Conservation (phyloP, 1,284 basidiomycete genomes). For the Paramarasmius palmivorus region DNA sequence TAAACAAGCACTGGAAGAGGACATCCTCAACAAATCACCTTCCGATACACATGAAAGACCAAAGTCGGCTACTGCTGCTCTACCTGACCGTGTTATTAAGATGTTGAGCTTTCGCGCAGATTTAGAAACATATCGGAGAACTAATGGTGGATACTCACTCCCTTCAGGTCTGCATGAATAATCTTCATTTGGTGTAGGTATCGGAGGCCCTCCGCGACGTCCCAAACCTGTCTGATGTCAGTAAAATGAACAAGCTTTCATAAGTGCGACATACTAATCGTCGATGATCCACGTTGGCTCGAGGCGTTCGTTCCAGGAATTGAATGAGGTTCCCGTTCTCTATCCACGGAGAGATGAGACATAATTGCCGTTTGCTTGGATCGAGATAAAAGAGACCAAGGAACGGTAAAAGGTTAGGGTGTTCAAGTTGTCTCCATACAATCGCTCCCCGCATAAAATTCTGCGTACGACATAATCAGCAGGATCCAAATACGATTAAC, state of each 20-base stretch:
- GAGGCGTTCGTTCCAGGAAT: neutral
- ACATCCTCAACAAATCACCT: neutral
- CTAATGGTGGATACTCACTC: neutral
- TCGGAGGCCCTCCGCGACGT: neutral
- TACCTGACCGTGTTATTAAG: neutral
- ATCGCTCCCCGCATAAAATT: neutral
- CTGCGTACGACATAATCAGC: neutral
- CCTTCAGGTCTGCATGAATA: neutral
- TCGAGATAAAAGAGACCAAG: neutral
- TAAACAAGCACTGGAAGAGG: neutral
- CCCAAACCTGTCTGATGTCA: neutral
- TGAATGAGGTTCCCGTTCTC: neutral
- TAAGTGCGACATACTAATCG: neutral
- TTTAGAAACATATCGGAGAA: neutral
- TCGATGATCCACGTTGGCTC: neutral
- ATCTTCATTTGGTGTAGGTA: neutral
- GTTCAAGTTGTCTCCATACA: constrained; percentile 2
- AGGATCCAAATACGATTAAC: neutral
- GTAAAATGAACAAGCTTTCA: neutral
- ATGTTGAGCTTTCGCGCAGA: constrained; percentile 1
- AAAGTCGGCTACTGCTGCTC: neutral
- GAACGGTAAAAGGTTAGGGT: constrained; percentile 3
- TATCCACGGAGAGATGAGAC: constrained; percentile 8
- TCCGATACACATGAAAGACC: neutral
- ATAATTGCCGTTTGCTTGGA: constrained; percentile 10